Evolutionary conservation across 1,284 basidiomycete genomes (phyloP).

Genomic region (Melampsora abietis-canadensis): DNA sequence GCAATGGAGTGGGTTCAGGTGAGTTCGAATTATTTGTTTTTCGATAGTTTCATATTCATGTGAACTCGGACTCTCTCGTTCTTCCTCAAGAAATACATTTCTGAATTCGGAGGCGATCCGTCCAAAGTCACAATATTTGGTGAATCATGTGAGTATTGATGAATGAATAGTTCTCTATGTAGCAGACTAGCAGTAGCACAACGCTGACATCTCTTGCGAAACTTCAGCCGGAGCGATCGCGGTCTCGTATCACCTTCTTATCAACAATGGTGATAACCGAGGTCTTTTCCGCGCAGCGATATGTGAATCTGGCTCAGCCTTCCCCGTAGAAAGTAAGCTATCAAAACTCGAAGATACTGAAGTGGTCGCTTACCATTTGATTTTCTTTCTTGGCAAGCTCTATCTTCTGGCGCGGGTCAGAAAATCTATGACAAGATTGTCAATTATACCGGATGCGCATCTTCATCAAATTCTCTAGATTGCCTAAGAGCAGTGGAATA

Average conservation of each 20-base stretch:
- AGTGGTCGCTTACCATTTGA: too few species aligned
- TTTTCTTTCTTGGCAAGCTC: not conserved
- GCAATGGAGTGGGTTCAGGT: constrained; percentile 48
- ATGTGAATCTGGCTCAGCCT: constrained; percentile 18
- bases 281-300: constrained; percentile 38
- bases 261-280: constrained; percentile 15
- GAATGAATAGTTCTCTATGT: not conserved
- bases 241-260: constrained; percentile 30
- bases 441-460: constrained; percentile 5
- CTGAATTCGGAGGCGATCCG: constrained; percentile 53
- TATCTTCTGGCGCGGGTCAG: constrained; percentile 40
- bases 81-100: constrained; percentile 50
- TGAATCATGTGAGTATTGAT: constrained; percentile 1
- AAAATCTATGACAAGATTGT: constrained; percentile 17
- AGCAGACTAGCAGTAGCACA: too few species aligned
- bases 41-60: not conserved
- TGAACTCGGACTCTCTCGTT: not conserved
- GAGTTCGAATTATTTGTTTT: not conserved
- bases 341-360: not conserved
- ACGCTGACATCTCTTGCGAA: not conserved
- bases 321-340: constrained; percentile 26
- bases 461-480: constrained; percentile 3
- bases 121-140: constrained; percentile 51
- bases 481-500: constrained; percentile 25
- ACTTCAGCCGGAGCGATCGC: constrained; percentile 30